Evolutionary conservation across 1,284 basidiomycete genomes (phyloP), one percentile per base, ranked within the genome.

Genomic region (Sutorius eximius): DNA sequence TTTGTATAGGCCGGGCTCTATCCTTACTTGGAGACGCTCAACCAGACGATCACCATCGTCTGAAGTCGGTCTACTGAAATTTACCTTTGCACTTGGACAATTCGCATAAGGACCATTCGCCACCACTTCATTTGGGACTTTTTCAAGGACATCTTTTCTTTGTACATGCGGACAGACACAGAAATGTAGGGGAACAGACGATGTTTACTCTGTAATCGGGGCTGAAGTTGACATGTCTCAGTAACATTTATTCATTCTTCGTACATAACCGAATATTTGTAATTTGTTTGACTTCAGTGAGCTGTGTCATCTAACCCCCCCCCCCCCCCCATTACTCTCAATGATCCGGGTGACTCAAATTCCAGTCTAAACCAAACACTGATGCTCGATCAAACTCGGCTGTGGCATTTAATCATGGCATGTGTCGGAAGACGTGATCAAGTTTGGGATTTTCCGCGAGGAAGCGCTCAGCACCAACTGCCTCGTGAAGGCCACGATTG

Each of bases 21-120:
- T 30, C 68, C 67, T 1, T 40, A 1, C 12, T 11, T 65, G 47
- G 59, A 71, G 51, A 51, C 40, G 4, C 32, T 71, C 38, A 69
- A 71, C 47, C 67, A 64, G 45, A 69, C 67, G 2, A 51, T 71
- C 45, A 58, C 37, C 10, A 52, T 69, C 43, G 44, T 20, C 3
- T 69, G 50, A 67, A 11, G 13, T 29, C 3, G 22, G 22, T 12
- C 13, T 6, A n/a, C 11, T 37, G 15, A 22, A 16, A 11, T 16
- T 22, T 33, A 16, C 16, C 9, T n/a, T 49, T 1, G 11, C 18
- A 33, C 10, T 2, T 45, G 32, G 57, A 42, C 22, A 9, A n/a
- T 43, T 24, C 11, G 30, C 10, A 30, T 20, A 4, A 8, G 12
- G 40, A 24, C 27, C 22, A 20, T 15, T n/a, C 10, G 22, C 30